Evolutionary conservation across 1,284 basidiomycete genomes (phyloP).

Genomic region (Sanghuangporus weigelae): DNA sequence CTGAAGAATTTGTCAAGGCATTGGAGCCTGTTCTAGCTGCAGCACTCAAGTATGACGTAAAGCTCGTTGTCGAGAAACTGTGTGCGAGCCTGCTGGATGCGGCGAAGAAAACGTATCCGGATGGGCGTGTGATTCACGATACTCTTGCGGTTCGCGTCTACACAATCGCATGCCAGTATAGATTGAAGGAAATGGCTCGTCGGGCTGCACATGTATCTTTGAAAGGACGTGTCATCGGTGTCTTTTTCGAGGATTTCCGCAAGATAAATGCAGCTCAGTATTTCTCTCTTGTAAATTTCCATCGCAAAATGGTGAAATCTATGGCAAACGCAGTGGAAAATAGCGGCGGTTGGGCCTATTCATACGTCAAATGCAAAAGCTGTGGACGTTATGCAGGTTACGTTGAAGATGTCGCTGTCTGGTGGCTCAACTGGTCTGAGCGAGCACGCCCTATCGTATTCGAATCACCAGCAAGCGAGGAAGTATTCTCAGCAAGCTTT

Average conservation of each 20-base stretch:
- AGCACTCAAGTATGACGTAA: slow-evolving; percentile 35
- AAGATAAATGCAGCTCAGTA: slow-evolving; percentile 11
- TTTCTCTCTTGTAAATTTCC: background rate
- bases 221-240: background rate
- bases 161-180: background rate
- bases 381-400: background rate
- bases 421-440: background rate
- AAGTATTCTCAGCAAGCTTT: background rate
- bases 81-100: slow-evolving; percentile 43
- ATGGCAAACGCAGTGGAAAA: background rate
- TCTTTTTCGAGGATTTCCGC: slow-evolving; percentile 6
- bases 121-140: slow-evolving; percentile 1
- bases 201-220: slow-evolving; percentile 6
- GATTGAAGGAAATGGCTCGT: slow-evolving; percentile 9
- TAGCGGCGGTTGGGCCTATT: too few species aligned
- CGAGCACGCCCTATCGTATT: background rate
- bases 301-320: background rate
- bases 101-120: slow-evolving; percentile 20
- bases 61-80: slow-evolving; percentile 31
- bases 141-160: slow-evolving; percentile 9
- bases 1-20: background rate
- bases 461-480: background rate
- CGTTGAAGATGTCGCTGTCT: background rate
- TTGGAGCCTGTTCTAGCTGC: slow-evolving; percentile 26
- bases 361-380: background rate